Conservation (phyloP, 441 rosid species). For the Adansonia gregorii region DNA sequence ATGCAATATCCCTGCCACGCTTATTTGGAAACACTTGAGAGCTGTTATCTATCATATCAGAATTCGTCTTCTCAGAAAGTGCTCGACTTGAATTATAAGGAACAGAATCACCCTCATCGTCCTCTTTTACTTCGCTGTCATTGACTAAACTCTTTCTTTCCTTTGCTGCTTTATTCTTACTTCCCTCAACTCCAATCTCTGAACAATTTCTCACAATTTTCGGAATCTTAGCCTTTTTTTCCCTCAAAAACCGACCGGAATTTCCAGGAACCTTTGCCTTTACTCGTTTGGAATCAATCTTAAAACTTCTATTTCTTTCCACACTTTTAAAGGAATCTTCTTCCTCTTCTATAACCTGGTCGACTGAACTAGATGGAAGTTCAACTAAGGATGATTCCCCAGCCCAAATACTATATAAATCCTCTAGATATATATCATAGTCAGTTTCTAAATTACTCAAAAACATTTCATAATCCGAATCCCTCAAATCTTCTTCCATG, state of each 20-base stretch:
- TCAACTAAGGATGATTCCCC: not conserved
- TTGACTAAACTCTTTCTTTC: not conserved
- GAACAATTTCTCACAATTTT: not conserved
- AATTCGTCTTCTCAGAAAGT: slow-evolving; percentile 6
- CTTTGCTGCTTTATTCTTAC: not conserved
- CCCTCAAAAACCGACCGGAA: slow-evolving; percentile 22
- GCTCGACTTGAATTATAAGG: slow-evolving; percentile 22
- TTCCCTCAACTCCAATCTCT: slow-evolving; percentile 8
- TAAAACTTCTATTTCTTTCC: not conserved
- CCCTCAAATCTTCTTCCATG: not conserved
- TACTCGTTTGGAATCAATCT: not conserved
- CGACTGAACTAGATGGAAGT: not conserved
- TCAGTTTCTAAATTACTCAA: not conserved
- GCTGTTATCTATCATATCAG: slow-evolving; percentile 25
- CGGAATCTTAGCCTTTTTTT: not conserved
- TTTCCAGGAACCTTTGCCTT: not conserved
- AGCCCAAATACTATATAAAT: not conserved
- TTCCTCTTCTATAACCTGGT: not conserved
- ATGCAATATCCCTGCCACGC: not conserved
- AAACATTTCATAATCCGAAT: not conserved
- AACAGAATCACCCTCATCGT: not conserved
- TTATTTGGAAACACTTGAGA: slow-evolving; percentile 17
- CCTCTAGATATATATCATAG: not conserved
- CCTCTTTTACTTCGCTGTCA: not conserved
- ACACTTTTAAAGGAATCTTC: not conserved